Conservation (phyloP, 768 basidiomycete species). For the Lentinula detonsa region DNA sequence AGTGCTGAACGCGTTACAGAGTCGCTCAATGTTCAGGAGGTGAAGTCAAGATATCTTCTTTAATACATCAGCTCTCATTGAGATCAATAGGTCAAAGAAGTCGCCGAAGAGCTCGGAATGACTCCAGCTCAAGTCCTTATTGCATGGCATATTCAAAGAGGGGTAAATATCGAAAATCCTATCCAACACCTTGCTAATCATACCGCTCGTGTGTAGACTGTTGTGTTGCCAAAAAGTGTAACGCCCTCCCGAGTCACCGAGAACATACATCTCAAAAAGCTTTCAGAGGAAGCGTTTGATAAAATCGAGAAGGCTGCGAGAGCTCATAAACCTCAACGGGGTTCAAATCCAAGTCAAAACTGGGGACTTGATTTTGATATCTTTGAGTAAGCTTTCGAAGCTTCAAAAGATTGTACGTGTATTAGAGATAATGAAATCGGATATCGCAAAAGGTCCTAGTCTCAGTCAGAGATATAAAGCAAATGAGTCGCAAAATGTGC, state of each 20-base stretch:
- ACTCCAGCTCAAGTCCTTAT: slow-evolving; percentile 73
- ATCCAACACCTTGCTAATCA: background rate
- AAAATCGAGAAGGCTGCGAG: slow-evolving; percentile 44
- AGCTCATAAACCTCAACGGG: slow-evolving; percentile 49
- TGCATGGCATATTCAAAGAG: slow-evolving; percentile 74
- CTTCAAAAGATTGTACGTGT: background rate
- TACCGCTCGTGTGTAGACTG: slow-evolving; percentile 34
- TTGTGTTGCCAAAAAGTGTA: slow-evolving; percentile 76
- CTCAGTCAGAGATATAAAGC: too few species aligned
- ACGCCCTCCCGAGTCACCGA: slow-evolving; percentile 61
- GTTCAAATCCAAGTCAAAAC: slow-evolving; percentile 49
- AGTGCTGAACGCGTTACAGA: slow-evolving; percentile 52
- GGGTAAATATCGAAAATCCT: slow-evolving; percentile 34
- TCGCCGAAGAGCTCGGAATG: slow-evolving; percentile 58
- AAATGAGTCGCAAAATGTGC: too few species aligned
- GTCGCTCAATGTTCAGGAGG: slow-evolving; percentile 54
- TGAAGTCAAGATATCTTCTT: slow-evolving; percentile 9
- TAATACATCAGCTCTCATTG: background rate
- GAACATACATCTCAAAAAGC: slow-evolving; percentile 47
- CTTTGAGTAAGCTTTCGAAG: slow-evolving; percentile 35
- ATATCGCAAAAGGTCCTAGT: too few species aligned
- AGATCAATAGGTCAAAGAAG: slow-evolving; percentile 37
- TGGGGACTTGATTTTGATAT: slow-evolving; percentile 63
- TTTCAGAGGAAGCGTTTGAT: slow-evolving; percentile 36
- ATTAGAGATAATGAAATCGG: too few species aligned